Evolutionary conservation across 2,329 filamentous ascomycete genomes (phyloP).

Genomic region (Colletotrichum navitas): DNA sequence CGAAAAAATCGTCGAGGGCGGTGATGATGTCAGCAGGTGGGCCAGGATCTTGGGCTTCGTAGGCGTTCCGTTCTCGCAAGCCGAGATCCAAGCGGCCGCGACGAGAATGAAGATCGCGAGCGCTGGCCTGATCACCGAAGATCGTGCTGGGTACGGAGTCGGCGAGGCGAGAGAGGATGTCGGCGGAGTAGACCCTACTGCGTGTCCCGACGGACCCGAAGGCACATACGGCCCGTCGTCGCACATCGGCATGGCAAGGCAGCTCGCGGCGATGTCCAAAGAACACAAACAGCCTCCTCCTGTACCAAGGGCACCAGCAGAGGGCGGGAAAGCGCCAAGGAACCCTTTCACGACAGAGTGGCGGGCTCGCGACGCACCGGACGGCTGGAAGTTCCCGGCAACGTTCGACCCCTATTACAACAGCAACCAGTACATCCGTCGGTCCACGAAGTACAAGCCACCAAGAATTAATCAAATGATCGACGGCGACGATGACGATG

Average conservation of each 20-base stretch:
- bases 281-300: neutral
- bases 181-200: constrained; percentile 12
- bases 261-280: neutral
- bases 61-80: constrained; percentile 1
- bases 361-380: constrained; percentile 19
- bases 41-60: constrained; percentile 23
- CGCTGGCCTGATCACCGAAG: neutral
- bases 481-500: constrained; percentile 12
- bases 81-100: constrained; percentile 12
- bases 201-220: constrained; percentile 15
- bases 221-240: constrained; percentile 28
- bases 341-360: constrained; percentile 42
- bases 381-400: constrained; percentile 3
- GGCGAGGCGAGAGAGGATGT: constrained; percentile 5
- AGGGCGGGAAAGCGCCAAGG: constrained; percentile 31
- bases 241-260: neutral
- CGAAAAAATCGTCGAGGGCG: constrained; percentile 20
- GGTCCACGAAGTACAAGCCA: constrained; percentile 19
- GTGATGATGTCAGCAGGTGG: constrained; percentile 15
- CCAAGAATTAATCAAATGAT: constrained; percentile 1
- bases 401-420: constrained; percentile 35
- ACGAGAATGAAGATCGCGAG: neutral
- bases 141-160: neutral
- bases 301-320: constrained; percentile 31
- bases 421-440: constrained; percentile 39